Base-by-base conservation (phyloP, 441 rosid genomes). In the Populus trichocarpa region DNA sequence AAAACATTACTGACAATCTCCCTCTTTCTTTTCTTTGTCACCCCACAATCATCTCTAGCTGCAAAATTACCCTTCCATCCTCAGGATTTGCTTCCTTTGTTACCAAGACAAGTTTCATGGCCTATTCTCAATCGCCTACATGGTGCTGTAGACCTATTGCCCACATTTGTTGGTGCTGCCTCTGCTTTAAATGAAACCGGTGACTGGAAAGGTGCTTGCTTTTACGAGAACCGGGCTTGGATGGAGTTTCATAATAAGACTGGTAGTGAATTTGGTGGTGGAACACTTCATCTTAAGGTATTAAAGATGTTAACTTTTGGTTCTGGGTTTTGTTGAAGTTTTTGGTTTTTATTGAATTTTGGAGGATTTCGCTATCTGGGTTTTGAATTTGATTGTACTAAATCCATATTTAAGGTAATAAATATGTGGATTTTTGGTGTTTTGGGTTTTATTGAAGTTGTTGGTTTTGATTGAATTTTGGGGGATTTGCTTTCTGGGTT, bases 251-350 rank as follows among this genome's bases (percentile, higher is more conserved):
- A 94, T 69, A 94, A 94, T 77, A 81, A 94, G 75, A 85, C 89
- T 38, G 97, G 89, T 18, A 77, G 89, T 67, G 85, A 94, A 79
- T 93, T 90, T 65, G 98, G 98, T 2, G 98, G 99, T 7, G 98
- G 99, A 2, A 96, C 99, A 32, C 96, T 96, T 83, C 98, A 94
- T 75, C 81, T 96, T 71, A 84, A 94, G 98, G 99, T 96, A 42
- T 9, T 28, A 66, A 14, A 8, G 8, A 22, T 73, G 30, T 35
- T 22, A 1, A 38, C 11, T 38, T 67, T 30, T 77, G 32, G 18
- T 23, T 70, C 6, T 42, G 67, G 20, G 40, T 32, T 40, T 71
- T 23, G 20, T 35, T 46, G 18, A 46, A 46, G 57, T 22, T 76
- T 5, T 63, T 22, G 18, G 8, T 0, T 25, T 22, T 36, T 30